Evolutionary conservation across 1,284 basidiomycete genomes (phyloP).

Genomic region (Leccinum ponderosum): DNA sequence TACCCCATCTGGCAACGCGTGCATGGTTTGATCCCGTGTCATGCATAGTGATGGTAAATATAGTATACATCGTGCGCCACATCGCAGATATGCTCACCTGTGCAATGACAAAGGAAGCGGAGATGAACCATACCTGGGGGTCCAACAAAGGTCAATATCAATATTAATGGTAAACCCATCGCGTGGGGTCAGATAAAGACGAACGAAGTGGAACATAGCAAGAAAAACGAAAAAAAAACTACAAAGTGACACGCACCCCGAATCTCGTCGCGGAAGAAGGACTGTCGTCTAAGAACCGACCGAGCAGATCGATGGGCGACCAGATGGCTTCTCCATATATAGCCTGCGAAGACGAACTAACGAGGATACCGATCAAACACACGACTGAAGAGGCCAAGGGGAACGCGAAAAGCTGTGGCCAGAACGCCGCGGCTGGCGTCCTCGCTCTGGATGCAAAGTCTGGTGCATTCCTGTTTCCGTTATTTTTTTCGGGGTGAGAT

Average conservation of each 20-base stretch:
- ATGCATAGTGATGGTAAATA: neutral
- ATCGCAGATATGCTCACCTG: constrained; percentile 42
- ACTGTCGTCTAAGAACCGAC: constrained; percentile 62
- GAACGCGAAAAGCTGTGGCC: constrained; percentile 73
- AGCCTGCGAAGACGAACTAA: constrained; percentile 74
- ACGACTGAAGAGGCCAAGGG: constrained; percentile 78
- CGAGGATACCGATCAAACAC: constrained; percentile 83
- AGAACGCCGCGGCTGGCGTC: constrained; percentile 64
- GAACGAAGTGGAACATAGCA: neutral
- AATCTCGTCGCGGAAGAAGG: constrained; percentile 69
- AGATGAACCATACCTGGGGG: constrained; percentile 70
- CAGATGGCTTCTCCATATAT: constrained; percentile 81
- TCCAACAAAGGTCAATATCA: neutral
- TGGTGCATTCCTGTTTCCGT: constrained; percentile 60
- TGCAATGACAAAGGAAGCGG: constrained; percentile 72
- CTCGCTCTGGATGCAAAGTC: constrained; percentile 78
- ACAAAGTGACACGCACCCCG: constrained; percentile 42
- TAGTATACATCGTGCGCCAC: constrained; percentile 19
- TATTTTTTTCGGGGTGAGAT: constrained; percentile 15
- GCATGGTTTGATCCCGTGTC: constrained; percentile 1
- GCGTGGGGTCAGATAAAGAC: neutral
- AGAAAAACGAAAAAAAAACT: neutral
- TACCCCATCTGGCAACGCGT: constrained; percentile 28
- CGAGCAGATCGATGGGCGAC: constrained; percentile 77
- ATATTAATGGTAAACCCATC: neutral